phyloP scores from a whole-genome alignment of 1,139 yeast species.

The Taiozyma sp. region DNA sequence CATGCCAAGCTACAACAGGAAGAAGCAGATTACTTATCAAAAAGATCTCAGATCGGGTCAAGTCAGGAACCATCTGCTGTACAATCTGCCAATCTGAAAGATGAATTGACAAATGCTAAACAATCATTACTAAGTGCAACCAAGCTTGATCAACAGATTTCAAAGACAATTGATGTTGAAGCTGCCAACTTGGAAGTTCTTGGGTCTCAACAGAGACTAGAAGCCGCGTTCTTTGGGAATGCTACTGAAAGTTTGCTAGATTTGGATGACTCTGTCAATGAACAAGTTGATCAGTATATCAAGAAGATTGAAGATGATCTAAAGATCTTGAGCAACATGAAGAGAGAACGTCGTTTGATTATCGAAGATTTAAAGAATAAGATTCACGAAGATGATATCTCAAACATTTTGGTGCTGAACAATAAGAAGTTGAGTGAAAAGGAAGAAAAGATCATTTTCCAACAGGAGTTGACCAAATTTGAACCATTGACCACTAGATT shows the following conservation, averaged over 20 bases:
- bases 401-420: constrained; percentile 67
- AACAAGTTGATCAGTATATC: constrained; percentile 13
- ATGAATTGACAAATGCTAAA: constrained; percentile 52
- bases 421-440: constrained; percentile 45
- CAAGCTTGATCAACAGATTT: constrained; percentile 55
- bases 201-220: constrained; percentile 27
- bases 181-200: constrained; percentile 32
- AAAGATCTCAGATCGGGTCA: constrained; percentile 29
- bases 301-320: constrained; percentile 22
- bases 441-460: constrained; percentile 60
- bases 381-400: constrained; percentile 81
- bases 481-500: constrained; percentile 62
- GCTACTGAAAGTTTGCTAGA: constrained; percentile 18
- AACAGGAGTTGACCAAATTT: constrained; percentile 73
- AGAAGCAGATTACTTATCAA: constrained; percentile 28
- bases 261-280: constrained; percentile 10
- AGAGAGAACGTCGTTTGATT: constrained; percentile 54
- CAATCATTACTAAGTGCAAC: constrained; percentile 66
- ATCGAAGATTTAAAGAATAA: constrained; percentile 61
- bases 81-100: constrained; percentile 32
- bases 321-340: constrained; percentile 23
- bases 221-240: constrained; percentile 20
- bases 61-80: constrained; percentile 32
- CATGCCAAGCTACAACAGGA: constrained; percentile 35
- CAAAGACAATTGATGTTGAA: constrained; percentile 34